These are phyloP conservation scores for Epithele typhae DNA, from an alignment of 768 basidiomycete genomes.

Conservation along the genomic window DNA sequence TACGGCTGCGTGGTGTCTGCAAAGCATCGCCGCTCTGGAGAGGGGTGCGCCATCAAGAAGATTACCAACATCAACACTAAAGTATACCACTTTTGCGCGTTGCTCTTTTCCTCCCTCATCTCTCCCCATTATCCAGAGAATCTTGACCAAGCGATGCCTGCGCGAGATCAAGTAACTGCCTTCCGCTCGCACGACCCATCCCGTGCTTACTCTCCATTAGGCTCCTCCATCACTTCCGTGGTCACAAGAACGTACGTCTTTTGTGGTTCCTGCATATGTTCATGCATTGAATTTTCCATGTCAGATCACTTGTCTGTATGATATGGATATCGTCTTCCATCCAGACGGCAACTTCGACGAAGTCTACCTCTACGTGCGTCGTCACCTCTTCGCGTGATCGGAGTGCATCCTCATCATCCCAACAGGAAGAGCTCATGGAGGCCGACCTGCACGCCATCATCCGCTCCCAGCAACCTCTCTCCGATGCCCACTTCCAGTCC, in stretches of 20 bases:
- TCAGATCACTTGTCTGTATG: conserved; percentile 96
- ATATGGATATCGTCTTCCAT: conserved; percentile 97
- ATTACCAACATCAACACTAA: conserved; percentile 93
- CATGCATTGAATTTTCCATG: background rate
- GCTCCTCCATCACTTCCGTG: conserved; percentile 94
- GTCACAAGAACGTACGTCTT: conserved; percentile 89
- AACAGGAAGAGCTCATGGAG: conserved; percentile 98
- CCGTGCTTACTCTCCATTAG: conserved; percentile 37
- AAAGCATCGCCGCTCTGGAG: conserved; percentile 75
- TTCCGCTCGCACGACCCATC: background rate
- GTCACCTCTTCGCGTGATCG: background rate
- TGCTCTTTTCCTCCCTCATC: no score
- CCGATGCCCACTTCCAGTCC: conserved; percentile 90
- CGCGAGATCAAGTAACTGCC: conserved; percentile 80
- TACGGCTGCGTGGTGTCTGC: conserved; percentile 92
- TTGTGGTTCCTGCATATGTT: background rate
- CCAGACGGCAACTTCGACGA: conserved; percentile 92
- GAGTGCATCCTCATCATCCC: conserved; percentile 5
- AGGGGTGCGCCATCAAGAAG: conserved; percentile 94
- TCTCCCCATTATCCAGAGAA: conserved; percentile 49
- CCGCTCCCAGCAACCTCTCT: conserved; percentile 82
- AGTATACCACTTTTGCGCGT: no score
- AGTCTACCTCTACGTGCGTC: conserved; percentile 82
- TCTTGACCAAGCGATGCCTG: conserved; percentile 94
- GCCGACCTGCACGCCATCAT: conserved; percentile 98